A percentile compares a stretch with the other conserved stretches of the same genome.
phyloP scores from a whole-genome alignment of 352 stramenopile species.

The Phytophthora crassamura region DNA sequence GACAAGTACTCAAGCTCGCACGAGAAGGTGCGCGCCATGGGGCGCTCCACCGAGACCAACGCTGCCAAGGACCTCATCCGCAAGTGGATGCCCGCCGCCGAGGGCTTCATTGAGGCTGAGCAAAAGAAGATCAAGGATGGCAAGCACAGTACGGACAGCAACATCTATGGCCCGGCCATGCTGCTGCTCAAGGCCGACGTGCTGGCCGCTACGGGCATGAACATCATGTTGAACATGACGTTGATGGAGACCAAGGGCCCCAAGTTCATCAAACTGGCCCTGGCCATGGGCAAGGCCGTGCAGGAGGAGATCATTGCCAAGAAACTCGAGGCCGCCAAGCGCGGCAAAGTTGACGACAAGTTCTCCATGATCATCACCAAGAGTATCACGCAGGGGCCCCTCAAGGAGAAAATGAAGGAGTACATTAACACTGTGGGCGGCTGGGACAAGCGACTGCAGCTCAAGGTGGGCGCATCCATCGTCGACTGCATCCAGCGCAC shows the following conservation, averaged over 20 bases:
- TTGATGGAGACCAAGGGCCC: constrained; percentile 68
- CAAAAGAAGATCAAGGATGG: constrained; percentile 57
- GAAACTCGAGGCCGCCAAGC: constrained; percentile 54
- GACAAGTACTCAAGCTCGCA: constrained; percentile 63
- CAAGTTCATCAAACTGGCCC: constrained; percentile 85
- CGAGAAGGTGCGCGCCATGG: constrained; percentile 58
- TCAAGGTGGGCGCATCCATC: constrained; percentile 89
- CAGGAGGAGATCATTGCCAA: constrained; percentile 77
- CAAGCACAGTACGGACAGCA: constrained; percentile 75
- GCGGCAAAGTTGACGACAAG: constrained; percentile 22
- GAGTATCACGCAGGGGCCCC: constrained; percentile 42
- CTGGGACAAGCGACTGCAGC: constrained; percentile 90
- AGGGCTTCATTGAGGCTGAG: constrained; percentile 55
- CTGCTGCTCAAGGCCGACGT: constrained; percentile 63
- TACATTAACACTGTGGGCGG: constrained; percentile 77
- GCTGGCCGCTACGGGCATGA: constrained; percentile 65
- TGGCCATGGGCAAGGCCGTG: constrained; percentile 76
- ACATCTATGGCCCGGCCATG: constrained; percentile 74
- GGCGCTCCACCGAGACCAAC: constrained; percentile 58
- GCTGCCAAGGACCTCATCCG: constrained; percentile 66
- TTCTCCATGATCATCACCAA: constrained; percentile 40
- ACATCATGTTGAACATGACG: constrained; percentile 77
- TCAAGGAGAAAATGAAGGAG: constrained; percentile 54
- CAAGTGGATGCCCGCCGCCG: constrained; percentile 59
- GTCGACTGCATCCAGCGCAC: constrained; percentile 85